phyloP scores from a whole-genome alignment of 139 green algal species.

The Coccomyxa sp. region DNA sequence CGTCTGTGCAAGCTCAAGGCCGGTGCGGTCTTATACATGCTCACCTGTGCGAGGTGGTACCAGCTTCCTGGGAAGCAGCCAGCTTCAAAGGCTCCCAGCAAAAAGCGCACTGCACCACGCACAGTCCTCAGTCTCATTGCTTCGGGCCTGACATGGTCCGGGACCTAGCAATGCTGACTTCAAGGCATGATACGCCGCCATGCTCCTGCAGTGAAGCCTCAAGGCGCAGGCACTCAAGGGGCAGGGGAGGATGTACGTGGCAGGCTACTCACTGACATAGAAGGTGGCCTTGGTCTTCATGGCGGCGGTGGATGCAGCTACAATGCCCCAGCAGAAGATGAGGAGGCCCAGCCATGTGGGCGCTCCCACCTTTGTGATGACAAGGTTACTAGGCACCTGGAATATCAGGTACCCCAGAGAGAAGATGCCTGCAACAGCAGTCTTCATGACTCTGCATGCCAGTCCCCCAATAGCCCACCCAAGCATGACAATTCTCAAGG shows the following conservation, averaged over 20 bases:
- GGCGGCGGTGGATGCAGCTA: conserved; percentile 41
- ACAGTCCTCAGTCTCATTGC: too few relatives aligned
- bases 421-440: neutral
- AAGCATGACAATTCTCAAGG: neutral
- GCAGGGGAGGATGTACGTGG: neutral
- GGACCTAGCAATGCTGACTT: neutral
- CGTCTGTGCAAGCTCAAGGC: too few relatives aligned
- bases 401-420: neutral
- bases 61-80: conserved; percentile 52
- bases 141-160: neutral
- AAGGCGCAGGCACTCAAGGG: neutral
- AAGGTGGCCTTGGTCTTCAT: conserved; percentile 40
- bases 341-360: conserved; percentile 47
- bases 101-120: neutral
- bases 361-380: conserved; percentile 36
- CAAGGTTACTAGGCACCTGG: conserved; percentile 53
- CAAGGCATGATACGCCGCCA: neutral
- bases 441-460: neutral
- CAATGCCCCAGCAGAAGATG: conserved; percentile 47
- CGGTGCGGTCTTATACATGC: too few relatives aligned
- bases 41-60: neutral
- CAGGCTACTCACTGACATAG: conserved; percentile 28
- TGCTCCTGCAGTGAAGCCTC: neutral
- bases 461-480: neutral
- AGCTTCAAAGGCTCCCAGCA: conserved; percentile 30